Conservation (phyloP, 2,329 filamentous ascomycete species). For the Cordyceps cicadae region DNA sequence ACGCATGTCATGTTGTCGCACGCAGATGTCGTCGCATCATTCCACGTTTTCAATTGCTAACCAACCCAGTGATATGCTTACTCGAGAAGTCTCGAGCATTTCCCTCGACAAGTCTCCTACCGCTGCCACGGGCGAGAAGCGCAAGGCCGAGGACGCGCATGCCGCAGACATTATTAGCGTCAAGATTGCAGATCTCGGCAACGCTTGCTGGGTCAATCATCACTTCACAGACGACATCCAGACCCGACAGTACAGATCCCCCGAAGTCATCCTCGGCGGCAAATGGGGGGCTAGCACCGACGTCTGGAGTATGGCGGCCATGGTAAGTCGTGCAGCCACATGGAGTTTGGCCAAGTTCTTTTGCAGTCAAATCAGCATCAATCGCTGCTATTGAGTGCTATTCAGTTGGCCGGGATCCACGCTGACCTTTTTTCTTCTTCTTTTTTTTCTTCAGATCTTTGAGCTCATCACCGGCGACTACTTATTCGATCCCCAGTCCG, state of each 20-base stretch:
- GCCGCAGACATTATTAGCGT: constrained; percentile 78
- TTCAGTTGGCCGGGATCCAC: neutral
- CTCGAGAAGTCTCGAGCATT: constrained; percentile 89
- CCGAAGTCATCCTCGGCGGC: constrained; percentile 89
- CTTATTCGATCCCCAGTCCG: constrained; percentile 94
- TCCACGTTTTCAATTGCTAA: constrained; percentile 8
- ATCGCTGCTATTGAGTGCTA: too few relatives aligned
- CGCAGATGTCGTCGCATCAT: too few relatives aligned
- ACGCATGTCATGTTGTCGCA: too few relatives aligned
- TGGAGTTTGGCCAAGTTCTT: neutral
- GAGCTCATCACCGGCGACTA: constrained; percentile 98
- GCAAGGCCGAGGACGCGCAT: constrained; percentile 48
- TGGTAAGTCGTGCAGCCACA: constrained; percentile 53
- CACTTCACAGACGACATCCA: constrained; percentile 99
- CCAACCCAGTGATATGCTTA: constrained; percentile 65
- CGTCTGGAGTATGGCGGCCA: constrained; percentile 98
- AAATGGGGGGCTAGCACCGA: constrained; percentile 99
- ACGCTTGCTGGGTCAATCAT: constrained; percentile 97
- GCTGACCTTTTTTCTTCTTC: neutral
- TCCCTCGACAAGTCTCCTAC: constrained; percentile 69
- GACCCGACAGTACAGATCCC: constrained; percentile 91
- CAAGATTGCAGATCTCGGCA: constrained; percentile 96
- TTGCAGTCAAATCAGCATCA: too few relatives aligned
- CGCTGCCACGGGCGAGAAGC: constrained; percentile 53
- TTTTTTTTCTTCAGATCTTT: constrained; percentile 58